Base-by-base conservation (phyloP, 2,329 filamentous ascomycete species). In the Colletotrichum lentis region DNA sequence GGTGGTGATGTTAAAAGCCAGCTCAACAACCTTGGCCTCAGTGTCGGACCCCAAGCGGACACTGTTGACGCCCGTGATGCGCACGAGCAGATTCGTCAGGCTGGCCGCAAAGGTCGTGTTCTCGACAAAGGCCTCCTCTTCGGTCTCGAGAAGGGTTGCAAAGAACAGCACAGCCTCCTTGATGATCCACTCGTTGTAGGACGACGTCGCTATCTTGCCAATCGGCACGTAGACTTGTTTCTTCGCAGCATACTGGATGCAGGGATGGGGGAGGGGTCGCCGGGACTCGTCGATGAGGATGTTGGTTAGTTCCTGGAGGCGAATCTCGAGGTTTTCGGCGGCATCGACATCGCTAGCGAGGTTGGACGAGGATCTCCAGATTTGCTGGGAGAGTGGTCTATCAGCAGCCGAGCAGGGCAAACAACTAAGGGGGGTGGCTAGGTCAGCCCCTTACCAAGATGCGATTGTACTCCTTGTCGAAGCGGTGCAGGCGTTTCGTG, bases 1-100 rank as follows among this genome's bases (percentile, higher is more conserved):
- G 72, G 96, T 96, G 22, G 96, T 93, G 72, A 99, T 94, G 70
- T 95, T 96, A 81, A 99, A 99, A 52, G 97, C 87, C 64, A 99
- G 82, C 81, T 99, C 95, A 59, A 98, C 92, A 55, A 98, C 90
- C 67, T 94, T 90, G 11, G 91, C 91, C 78, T 98, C 94, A 12
- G 92, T 94, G 66, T 97, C 92, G 61, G 89, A 85, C 44, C 91
- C 89, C 4, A 94, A 82, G n/a, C 88, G 85, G 70, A 92, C 88
- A 74, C 87, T 90, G 73, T 91, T 92, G 68, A 88, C 86, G 50
- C 91, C 90, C 1, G 91, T 90, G 43, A 95, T 93, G 71, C 90
- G 89, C 69, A 93, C 88, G 58, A 97, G 85, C 68, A 99, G 87
- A 73, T 93, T 93, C 75, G 97, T 96, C 75, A 99, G 80, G 74